These are phyloP conservation scores for Peribolospora baueri DNA, from an alignment of 768 basidiomycete species.

Conservation along the genomic window DNA sequence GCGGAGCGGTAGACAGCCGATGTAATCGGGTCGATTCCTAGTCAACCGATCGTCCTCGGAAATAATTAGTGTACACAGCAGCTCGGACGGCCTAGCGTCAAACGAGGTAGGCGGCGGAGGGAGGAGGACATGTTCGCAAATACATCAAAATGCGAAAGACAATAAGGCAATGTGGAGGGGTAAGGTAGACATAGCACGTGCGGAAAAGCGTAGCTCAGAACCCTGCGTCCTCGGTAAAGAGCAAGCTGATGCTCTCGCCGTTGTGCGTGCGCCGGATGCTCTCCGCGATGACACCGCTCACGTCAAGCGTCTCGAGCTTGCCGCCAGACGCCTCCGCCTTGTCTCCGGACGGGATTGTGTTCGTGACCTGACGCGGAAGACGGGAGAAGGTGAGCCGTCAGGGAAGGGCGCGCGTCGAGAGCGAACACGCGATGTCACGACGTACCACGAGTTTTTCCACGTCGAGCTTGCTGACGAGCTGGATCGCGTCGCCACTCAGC, in stretches of 20 bases:
- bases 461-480: constrained; percentile 40
- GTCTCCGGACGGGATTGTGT: constrained; percentile 66
- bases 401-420: not conserved
- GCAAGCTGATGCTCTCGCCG: constrained; percentile 68
- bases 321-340: constrained; percentile 30
- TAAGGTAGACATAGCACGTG: not conserved
- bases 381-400: constrained; percentile 1
- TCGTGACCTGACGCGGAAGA: constrained; percentile 43
- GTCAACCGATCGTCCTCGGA: too few species aligned
- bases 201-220: not conserved
- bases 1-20: too few species aligned
- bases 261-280: constrained; percentile 87
- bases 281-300: constrained; percentile 78
- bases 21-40: too few species aligned
- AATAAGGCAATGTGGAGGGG: not conserved
- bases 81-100: not conserved
- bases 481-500: constrained; percentile 51
- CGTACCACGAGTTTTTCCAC: constrained; percentile 66
- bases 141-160: not conserved
- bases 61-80: too few species aligned
- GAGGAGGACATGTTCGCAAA: not conserved
- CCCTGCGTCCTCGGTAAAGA: constrained; percentile 39
- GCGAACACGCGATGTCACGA: constrained; percentile 3
- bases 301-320: constrained; percentile 72
- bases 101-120: not conserved